These are phyloP conservation scores for Tulasnella calospora DNA, from an alignment of 768 basidiomycete genomes.

Conservation along the genomic window DNA sequence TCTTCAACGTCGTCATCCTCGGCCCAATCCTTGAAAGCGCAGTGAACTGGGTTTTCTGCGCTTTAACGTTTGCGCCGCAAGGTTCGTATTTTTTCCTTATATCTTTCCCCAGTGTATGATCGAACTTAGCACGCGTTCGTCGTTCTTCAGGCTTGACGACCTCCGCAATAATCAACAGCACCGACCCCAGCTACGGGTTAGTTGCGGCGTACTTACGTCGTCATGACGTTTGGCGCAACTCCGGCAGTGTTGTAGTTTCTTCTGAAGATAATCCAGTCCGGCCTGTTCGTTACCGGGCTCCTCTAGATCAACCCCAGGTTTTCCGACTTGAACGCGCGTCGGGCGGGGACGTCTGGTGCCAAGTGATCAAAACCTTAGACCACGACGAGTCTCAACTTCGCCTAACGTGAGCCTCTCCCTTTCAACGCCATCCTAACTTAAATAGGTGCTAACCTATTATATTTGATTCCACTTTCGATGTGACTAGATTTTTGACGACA, in stretches of 20 bases:
- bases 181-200: slow-evolving; percentile 51
- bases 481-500: slow-evolving; percentile 40
- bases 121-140: no score
- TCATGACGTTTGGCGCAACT: slow-evolving; percentile 42
- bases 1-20: slow-evolving; percentile 28
- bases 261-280: background rate
- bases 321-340: background rate
- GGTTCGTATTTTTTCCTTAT: background rate
- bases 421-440: slow-evolving; percentile 32
- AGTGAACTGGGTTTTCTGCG: slow-evolving; percentile 23
- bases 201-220: slow-evolving; percentile 44
- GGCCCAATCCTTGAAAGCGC: slow-evolving; percentile 32
- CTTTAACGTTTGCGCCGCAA: slow-evolving; percentile 6
- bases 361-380: slow-evolving; percentile 25
- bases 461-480: slow-evolving; percentile 21
- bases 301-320: slow-evolving; percentile 13
- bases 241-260: slow-evolving; percentile 43
- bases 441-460: background rate
- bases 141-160: slow-evolving; percentile 41
- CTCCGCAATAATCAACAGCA: slow-evolving; percentile 45
- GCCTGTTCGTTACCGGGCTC: background rate
- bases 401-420: background rate
- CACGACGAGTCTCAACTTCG: background rate
- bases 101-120: background rate
- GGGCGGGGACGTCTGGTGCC: background rate